A percentile compares a stretch with the other conserved stretches of the same genome.
These are phyloP conservation scores for Cystobasidium onofrii DNA, from an alignment of 768 basidiomycete species.

Conservation along the genomic window DNA sequence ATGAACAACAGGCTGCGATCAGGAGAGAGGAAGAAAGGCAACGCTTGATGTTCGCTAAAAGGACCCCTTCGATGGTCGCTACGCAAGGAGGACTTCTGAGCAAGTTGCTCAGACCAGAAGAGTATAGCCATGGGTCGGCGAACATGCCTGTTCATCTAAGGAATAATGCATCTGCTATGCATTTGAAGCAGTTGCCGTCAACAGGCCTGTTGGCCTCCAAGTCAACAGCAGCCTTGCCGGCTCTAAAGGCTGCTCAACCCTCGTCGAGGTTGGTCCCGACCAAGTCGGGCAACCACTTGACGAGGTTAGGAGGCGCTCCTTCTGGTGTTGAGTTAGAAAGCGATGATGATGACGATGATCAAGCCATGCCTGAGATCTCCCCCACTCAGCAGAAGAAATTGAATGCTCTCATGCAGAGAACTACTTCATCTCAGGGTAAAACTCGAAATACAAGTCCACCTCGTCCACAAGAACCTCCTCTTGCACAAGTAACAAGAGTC, in stretches of 20 bases:
- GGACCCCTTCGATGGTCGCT: constrained; percentile 13
- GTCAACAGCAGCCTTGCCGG: constrained; percentile 21
- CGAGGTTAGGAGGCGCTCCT: constrained; percentile 36
- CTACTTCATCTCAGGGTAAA: neutral
- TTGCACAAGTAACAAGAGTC: constrained; percentile 33
- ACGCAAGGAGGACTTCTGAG: neutral
- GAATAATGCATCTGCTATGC: constrained; percentile 21
- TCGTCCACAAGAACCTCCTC: constrained; percentile 27
- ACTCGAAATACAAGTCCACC: constrained; percentile 11
- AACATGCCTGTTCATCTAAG: constrained; percentile 21
- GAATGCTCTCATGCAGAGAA: neutral
- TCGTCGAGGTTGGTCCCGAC: neutral
- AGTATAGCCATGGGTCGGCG: neutral
- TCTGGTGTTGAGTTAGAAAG: constrained; percentile 40
- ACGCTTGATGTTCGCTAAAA: constrained; percentile 18
- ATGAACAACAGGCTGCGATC: neutral
- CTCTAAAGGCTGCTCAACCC: neutral
- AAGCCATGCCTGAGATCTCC: neutral
- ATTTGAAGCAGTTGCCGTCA: constrained; percentile 11
- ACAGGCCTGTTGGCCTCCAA: constrained; percentile 30
- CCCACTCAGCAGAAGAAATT: constrained; percentile 6
- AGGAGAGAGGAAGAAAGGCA: constrained; percentile 12
- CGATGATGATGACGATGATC: constrained; percentile 35
- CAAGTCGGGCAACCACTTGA: neutral
- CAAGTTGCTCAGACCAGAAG: constrained; percentile 13